Base-by-base conservation (phyloP, 352 stramenopile genomes). In the Phytophthora fragariae region DNA sequence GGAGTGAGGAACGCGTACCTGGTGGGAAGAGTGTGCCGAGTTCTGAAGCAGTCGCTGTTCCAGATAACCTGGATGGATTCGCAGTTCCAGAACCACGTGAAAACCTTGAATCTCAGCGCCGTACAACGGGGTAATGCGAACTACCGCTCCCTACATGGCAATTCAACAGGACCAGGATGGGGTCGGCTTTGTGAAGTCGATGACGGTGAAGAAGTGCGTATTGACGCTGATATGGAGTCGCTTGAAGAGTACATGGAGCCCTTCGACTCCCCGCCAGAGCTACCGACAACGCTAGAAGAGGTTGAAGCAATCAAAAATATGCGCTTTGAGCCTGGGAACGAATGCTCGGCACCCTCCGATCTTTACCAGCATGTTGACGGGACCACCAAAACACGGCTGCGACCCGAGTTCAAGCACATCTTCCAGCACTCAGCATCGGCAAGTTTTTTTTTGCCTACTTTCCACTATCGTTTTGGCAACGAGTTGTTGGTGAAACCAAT, bases 401-500 rank as follows among this genome's bases (percentile, higher is more conserved):
- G 62, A 12, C 33, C 62, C 1, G 47, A 69, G 11, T 72, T 64
- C 49, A 57, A 44, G 5, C 41, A 68, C 31, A 14, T 75, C 1
- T 80, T 80, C 31, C 9, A 77, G 58, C 68, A 75, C 37, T 75
- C 73, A 1, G 57, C 65, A 10, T 61, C 49, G 2, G 59, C 65
- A 1, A 75, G 73, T 6, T 79, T 75, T 55, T 55, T 21, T 76
- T 79, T 5, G 60, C 67, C 5, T 76, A 75, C 41, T 37, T 75
- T 3, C 74, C 74, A 11, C 3, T 81, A 1, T 75, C 57, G 6
- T 81, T 73, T 58, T 79, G 75, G 64, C 65, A 73, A 29, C 66
- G 75, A 57, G 64, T 79, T 0, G 33, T 82, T 8, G 17, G 44
- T 0, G 57, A 75, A 41, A 77, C 62, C 0, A 75, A 77, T 57